These are phyloP conservation scores for Umbelopsis sp. DNA, from an alignment of 192 early-diverging fungal species.

Conservation along the genomic window DNA sequence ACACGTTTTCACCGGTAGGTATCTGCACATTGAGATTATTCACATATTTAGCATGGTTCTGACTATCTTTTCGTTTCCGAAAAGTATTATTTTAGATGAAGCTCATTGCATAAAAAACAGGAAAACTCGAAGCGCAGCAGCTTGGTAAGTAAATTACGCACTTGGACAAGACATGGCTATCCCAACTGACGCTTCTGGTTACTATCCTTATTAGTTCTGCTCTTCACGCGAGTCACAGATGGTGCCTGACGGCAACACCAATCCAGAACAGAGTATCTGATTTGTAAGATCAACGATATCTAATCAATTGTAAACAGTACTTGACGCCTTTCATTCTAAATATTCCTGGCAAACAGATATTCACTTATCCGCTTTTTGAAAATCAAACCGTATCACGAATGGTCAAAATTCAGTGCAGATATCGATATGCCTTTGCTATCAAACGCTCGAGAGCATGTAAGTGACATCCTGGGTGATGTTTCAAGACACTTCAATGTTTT, in stretches of 20 bases:
- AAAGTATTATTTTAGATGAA: conserved; percentile 56
- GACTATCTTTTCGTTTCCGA: neutral
- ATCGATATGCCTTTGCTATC: conserved; percentile 42
- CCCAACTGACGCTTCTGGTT: neutral
- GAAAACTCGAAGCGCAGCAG: conserved; percentile 40
- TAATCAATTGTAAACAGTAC: neutral
- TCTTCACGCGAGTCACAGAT: conserved; percentile 53
- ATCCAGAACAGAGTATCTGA: conserved; percentile 72
- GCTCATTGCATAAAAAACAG: conserved; percentile 65
- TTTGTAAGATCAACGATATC: conserved; percentile 23
- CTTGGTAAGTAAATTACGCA: conserved; percentile 28
- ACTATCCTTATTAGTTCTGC: conserved; percentile 23
- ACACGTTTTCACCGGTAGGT: conserved; percentile 38
- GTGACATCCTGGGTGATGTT: neutral
- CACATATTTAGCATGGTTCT: neutral
- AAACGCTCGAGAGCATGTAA: conserved; percentile 2
- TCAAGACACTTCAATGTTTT: too few relatives aligned
- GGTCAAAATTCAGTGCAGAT: conserved; percentile 47
- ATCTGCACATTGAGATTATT: neutral
- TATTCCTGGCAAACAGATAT: conserved; percentile 31
- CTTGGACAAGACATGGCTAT: neutral
- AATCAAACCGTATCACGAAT: conserved; percentile 59
- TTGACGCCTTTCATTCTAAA: neutral
- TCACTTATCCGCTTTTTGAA: conserved; percentile 66
- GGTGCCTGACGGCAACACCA: conserved; percentile 62